Percentiles rank a stretch among this genome's conserved stretches.
Evolutionary conservation across 192 early-diverging fungal species (phyloP).

Genomic region (Umbelopsis sp.): DNA sequence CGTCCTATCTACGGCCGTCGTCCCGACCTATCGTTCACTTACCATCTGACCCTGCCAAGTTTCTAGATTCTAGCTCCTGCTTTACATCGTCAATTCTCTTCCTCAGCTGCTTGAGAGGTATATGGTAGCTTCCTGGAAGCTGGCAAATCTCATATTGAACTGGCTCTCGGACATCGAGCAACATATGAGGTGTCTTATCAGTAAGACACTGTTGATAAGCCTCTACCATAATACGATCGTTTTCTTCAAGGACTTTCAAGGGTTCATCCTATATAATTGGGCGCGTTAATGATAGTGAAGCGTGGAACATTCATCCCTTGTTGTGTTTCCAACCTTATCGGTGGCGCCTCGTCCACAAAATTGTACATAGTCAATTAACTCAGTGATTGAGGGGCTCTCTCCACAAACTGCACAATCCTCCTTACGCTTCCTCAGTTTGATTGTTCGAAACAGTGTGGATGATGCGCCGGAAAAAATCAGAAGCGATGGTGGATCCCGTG

Average conservation of each 20-base stretch:
- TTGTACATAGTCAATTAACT: slow-evolving; percentile 89
- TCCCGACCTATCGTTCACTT: not conserved
- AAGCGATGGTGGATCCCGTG: slow-evolving; percentile 60
- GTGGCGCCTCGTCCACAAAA: slow-evolving; percentile 84
- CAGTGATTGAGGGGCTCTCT: slow-evolving; percentile 74
- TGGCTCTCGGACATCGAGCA: slow-evolving; percentile 90
- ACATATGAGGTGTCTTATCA: slow-evolving; percentile 57
- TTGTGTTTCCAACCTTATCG: slow-evolving; percentile 63
- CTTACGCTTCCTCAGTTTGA: slow-evolving; percentile 76
- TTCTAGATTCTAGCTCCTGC: slow-evolving; percentile 12
- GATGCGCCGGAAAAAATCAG: slow-evolving; percentile 78
- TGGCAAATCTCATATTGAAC: slow-evolving; percentile 84
- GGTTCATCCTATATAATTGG: not conserved
- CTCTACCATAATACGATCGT: slow-evolving; percentile 23
- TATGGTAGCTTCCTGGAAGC: slow-evolving; percentile 58
- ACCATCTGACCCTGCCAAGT: slow-evolving; percentile 29
- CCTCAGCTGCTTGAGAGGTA: slow-evolving; percentile 58
- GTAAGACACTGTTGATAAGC: slow-evolving; percentile 34
- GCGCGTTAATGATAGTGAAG: not conserved
- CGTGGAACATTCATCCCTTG: not conserved
- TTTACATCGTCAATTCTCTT: slow-evolving; percentile 48
- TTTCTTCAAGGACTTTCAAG: not conserved
- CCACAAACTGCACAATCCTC: slow-evolving; percentile 86
- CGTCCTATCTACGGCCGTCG: not conserved
- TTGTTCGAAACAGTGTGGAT: slow-evolving; percentile 73